phyloP scores from a whole-genome alignment of 371 early-diverging fungal species.

The Saksenaea vasiformis region DNA sequence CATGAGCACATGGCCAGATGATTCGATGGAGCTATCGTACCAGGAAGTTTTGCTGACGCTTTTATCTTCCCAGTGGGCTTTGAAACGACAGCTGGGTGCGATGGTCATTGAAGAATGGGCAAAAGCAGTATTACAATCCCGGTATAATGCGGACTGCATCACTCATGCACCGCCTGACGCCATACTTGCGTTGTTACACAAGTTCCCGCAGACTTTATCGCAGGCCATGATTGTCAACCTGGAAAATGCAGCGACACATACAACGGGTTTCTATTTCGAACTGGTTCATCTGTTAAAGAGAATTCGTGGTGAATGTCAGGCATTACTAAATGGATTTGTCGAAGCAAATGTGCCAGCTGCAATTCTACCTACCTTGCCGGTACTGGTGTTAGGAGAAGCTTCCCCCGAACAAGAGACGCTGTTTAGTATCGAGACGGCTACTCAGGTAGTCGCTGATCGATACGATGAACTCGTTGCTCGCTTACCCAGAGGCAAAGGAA shows the following conservation, averaged over 20 bases:
- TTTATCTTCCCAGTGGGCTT: slow-evolving; percentile 74
- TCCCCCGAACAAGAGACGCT: slow-evolving; percentile 42
- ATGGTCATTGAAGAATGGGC: slow-evolving; percentile 87
- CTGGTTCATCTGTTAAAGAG: slow-evolving; percentile 67
- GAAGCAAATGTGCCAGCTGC: slow-evolving; percentile 55
- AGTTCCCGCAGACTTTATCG: slow-evolving; percentile 56
- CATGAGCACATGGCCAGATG: slow-evolving; percentile 67
- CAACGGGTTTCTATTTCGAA: slow-evolving; percentile 63
- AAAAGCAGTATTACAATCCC: slow-evolving; percentile 44
- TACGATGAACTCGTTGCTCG: slow-evolving; percentile 49
- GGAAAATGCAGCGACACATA: slow-evolving; percentile 40
- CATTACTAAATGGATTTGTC: slow-evolving; percentile 62
- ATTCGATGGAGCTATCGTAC: slow-evolving; percentile 55
- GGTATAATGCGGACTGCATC: slow-evolving; percentile 45
- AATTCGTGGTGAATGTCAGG: slow-evolving; percentile 78
- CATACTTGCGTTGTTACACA: slow-evolving; percentile 37
- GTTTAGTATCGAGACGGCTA: slow-evolving; percentile 70
- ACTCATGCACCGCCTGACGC: slow-evolving; percentile 50
- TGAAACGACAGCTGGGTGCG: slow-evolving; percentile 79
- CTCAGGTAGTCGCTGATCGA: slow-evolving; percentile 50
- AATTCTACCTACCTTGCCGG: slow-evolving; percentile 62
- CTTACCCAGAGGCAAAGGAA: slow-evolving; percentile 45
- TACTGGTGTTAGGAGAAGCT: slow-evolving; percentile 51
- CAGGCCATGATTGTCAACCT: slow-evolving; percentile 56
- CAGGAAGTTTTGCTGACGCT: slow-evolving; percentile 53